phyloP scores from a whole-genome alignment of 2,329 filamentous ascomycete genomes.

The Stemphylium vesicarium region DNA sequence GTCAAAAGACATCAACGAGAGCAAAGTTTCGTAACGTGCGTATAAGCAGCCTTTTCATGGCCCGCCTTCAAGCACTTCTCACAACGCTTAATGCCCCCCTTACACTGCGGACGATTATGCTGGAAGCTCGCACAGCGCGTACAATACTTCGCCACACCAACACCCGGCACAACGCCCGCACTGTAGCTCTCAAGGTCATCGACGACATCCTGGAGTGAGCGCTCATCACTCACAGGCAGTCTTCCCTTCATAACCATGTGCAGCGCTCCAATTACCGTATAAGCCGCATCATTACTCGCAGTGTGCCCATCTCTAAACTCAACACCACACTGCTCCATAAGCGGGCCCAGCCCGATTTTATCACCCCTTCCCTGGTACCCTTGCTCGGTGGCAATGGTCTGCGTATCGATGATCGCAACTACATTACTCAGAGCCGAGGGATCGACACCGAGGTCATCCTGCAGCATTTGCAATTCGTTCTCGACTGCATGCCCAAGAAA shows the following conservation, averaged over 20 bases:
- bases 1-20: neutral
- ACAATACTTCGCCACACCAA: neutral
- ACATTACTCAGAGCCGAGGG: neutral
- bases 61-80: neutral
- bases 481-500: slow-evolving; percentile 5
- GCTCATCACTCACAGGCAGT: neutral
- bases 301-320: slow-evolving; percentile 18
- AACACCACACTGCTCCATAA: neutral
- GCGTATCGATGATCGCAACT: neutral
- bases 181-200: neutral
- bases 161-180: neutral
- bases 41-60: neutral
- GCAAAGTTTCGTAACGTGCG: neutral
- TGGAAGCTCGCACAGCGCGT: neutral
- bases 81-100: neutral
- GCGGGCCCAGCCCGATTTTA: neutral
- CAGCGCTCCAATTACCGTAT: slow-evolving; percentile 20
- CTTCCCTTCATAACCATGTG: slow-evolving; percentile 11
- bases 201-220: neutral
- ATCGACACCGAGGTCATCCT: neutral
- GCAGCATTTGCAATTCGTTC: slow-evolving; percentile 5
- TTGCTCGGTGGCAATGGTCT: neutral
- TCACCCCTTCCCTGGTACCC: neutral
- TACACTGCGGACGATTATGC: neutral
- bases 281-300: slow-evolving; percentile 22